Evolutionary conservation across 2,329 filamentous ascomycete species (phyloP).

Genomic region (Penicillium sp.): DNA sequence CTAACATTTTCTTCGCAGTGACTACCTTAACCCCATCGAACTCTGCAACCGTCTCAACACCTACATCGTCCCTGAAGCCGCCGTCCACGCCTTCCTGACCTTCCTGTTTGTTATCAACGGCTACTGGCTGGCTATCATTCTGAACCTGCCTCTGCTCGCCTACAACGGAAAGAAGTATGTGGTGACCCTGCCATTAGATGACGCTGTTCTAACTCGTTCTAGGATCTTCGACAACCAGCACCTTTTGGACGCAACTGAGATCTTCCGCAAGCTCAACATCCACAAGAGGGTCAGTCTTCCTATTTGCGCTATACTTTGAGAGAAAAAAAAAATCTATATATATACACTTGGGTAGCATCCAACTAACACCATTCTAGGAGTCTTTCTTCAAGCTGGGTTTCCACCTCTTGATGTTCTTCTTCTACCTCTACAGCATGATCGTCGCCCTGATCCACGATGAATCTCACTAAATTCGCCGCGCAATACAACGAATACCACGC

Average conservation of each 20-base stretch:
- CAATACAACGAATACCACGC: background rate
- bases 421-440: constrained; percentile 99
- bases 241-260: constrained; percentile 94
- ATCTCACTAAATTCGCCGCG: constrained; percentile 59
- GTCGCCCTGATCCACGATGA: constrained; percentile 96
- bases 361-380: constrained; percentile 59
- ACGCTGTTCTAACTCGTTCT: constrained; percentile 19
- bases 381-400: constrained; percentile 99
- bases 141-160: constrained; percentile 85
- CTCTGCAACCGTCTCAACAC: constrained; percentile 99
- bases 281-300: constrained; percentile 79
- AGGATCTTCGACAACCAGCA: constrained; percentile 98
- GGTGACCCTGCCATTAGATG: background rate
- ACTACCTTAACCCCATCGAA: constrained; percentile 99
- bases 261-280: constrained; percentile 97
- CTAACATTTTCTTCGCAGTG: constrained; percentile 54
- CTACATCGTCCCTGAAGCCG: constrained; percentile 98
- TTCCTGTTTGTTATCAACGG: constrained; percentile 97
- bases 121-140: constrained; percentile 89
- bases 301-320: too few relatives aligned
- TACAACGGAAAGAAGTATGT: constrained; percentile 96
- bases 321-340: background rate
- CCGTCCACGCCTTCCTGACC: constrained; percentile 93
- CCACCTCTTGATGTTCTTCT: constrained; percentile 99
- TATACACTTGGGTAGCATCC: too few relatives aligned